Conservation (phyloP, 129 eudicot genomes). For the Daucus carota region DNA sequence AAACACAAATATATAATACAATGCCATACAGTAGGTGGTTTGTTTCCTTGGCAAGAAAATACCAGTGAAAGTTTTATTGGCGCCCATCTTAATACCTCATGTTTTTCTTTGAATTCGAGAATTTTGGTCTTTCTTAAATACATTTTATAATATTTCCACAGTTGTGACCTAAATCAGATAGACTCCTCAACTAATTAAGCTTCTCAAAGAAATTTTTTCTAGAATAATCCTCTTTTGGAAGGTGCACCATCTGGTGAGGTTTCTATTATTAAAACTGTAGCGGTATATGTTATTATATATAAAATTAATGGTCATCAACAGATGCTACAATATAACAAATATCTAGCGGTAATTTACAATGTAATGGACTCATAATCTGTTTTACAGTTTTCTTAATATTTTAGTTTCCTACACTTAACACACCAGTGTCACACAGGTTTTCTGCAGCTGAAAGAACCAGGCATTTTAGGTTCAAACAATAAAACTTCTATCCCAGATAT, state of each 20-base stretch:
- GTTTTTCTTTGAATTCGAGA: neutral
- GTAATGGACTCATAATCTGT: neutral
- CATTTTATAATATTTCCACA: neutral
- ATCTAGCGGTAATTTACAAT: neutral
- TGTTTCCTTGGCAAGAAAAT: neutral
- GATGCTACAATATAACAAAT: neutral
- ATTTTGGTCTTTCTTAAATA: neutral
- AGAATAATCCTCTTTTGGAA: neutral
- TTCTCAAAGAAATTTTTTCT: neutral
- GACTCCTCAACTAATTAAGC: neutral
- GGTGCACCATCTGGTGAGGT: neutral
- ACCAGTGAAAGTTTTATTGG: neutral
- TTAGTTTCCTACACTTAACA: neutral
- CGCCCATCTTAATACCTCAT: neutral
- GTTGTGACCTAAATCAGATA: neutral
- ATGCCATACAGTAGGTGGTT: neutral
- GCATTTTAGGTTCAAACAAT: conserved; percentile 36
- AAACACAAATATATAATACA: neutral
- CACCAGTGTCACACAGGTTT: conserved; percentile 40
- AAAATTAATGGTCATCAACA: neutral
- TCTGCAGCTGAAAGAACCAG: conserved; percentile 80
- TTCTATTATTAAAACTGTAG: neutral
- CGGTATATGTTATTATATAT: neutral
- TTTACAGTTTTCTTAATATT: neutral
- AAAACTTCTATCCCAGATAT: conserved; percentile 38